Conservation (phyloP, 2,329 filamentous ascomycete genomes). For the Sporothrix protearum region DNA sequence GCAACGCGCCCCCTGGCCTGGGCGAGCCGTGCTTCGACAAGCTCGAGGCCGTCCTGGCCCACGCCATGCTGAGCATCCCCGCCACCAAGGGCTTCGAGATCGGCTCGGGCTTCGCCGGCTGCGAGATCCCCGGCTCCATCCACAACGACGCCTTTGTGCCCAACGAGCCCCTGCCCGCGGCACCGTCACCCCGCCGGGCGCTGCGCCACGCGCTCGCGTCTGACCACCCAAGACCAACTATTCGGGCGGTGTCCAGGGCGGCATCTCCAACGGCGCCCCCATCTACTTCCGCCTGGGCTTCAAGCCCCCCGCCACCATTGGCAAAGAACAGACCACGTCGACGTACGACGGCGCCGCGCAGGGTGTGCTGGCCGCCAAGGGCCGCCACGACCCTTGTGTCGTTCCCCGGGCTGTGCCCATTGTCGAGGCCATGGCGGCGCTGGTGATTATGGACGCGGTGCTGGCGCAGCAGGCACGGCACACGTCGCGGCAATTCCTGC, state of each 20-base stretch:
- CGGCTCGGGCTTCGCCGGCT: conserved; percentile 85
- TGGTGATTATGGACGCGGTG: conserved; percentile 83
- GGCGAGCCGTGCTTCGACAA: conserved; percentile 96
- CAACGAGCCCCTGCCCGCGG: conserved; percentile 46
- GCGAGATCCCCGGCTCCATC: conserved; percentile 77
- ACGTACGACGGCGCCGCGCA: conserved; percentile 68
- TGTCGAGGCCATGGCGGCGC: conserved; percentile 84
- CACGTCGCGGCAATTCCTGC: conserved; percentile 45
- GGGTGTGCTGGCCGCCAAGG: conserved; percentile 84
- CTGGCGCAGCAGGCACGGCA: conserved; percentile 71
- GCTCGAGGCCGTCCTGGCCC: conserved; percentile 83
- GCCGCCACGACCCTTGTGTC: conserved; percentile 89
- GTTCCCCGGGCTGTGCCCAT: conserved; percentile 84
- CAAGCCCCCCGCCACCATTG: conserved; percentile 93
- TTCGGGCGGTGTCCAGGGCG: conserved; percentile 90
- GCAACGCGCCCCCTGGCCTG: conserved; percentile 77
- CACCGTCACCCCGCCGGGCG: conserved; percentile 44
- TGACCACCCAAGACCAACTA: conserved; percentile 93
- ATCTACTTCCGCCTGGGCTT: conserved; percentile 95
- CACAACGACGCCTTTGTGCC: conserved; percentile 88
- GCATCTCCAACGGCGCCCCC: conserved; percentile 87
- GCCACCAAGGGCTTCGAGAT: conserved; percentile 96
- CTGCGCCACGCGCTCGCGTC: conserved; percentile 52
- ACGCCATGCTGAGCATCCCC: conserved; percentile 93
- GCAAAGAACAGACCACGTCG: conserved; percentile 78